A percentile compares a stretch with the other conserved stretches of the same genome.
These are phyloP conservation scores for Leishmania tarentolae DNA, from an alignment of 208 protist species.

Conservation along the genomic window DNA sequence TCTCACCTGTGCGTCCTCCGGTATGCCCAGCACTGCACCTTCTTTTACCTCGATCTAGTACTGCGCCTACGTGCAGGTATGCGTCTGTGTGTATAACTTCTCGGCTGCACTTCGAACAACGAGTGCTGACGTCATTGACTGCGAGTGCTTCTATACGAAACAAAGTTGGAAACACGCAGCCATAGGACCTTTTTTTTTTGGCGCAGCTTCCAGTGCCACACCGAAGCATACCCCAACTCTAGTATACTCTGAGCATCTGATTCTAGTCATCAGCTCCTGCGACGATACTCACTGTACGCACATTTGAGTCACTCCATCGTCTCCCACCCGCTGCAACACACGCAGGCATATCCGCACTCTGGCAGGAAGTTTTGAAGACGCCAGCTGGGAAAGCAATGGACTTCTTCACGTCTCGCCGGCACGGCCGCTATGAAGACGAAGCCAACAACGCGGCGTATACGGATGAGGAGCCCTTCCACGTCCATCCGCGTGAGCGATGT, in stretches of 20 bases:
- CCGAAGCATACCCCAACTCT: not conserved
- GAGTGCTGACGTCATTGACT: not conserved
- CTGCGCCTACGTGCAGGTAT: not conserved
- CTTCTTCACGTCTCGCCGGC: not conserved
- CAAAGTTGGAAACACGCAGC: not conserved
- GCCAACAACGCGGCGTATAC: slow-evolving; percentile 18
- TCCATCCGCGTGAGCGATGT: not conserved
- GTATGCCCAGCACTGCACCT: not conserved
- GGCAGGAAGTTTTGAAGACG: not conserved
- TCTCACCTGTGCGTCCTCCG: not conserved
- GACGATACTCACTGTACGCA: not conserved
- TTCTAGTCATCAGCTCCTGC: not conserved
- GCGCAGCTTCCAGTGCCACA: not conserved
- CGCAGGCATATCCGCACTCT: not conserved
- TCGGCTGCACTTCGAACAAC: not conserved
- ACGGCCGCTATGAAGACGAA: slow-evolving; percentile 22
- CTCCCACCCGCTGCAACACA: not conserved
- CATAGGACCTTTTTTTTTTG: not conserved
- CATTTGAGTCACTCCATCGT: not conserved
- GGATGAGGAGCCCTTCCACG: slow-evolving; percentile 19
- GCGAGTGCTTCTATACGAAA: not conserved
- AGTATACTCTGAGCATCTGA: not conserved
- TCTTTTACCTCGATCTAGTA: not conserved
- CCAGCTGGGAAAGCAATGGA: slow-evolving; percentile 7
- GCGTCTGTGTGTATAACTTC: not conserved